Conservation (phyloP, 768 basidiomycete species). For the Leccinellum rugosiceps region DNA sequence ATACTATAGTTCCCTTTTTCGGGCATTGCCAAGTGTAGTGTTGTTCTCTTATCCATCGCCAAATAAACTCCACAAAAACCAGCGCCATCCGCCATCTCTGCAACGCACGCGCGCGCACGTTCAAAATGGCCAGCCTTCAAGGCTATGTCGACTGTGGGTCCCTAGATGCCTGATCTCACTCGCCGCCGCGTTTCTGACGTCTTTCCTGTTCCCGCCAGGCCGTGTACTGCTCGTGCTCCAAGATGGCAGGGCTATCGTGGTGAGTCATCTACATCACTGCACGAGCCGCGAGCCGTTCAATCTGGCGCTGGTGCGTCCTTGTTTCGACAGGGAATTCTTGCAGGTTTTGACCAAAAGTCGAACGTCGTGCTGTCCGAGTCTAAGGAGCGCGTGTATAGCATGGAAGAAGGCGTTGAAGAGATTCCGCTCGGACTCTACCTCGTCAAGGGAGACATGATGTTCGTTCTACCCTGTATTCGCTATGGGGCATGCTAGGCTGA, state of each 20-base stretch:
- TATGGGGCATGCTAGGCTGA: neutral
- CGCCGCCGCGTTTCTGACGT: neutral
- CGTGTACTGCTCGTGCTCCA: constrained; percentile 37
- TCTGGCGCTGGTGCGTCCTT: neutral
- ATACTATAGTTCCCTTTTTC: neutral
- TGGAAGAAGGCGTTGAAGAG: constrained; percentile 92
- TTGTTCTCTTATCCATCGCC: neutral
- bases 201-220: neutral
- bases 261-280: constrained; percentile 37
- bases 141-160: constrained; percentile 84
- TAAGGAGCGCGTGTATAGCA: constrained; percentile 88
- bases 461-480: constrained; percentile 33
- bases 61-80: neutral
- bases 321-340: constrained; percentile 72
- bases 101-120: constrained; percentile 16
- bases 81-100: constrained; percentile 2
- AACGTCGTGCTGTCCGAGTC: constrained; percentile 95
- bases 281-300: neutral
- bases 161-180: neutral
- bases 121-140: constrained; percentile 57
- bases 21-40: neutral
- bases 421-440: constrained; percentile 92
- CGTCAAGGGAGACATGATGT: constrained; percentile 99
- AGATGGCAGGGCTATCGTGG: constrained; percentile 93
- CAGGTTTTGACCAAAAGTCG: constrained; percentile 92